Percentiles rank a stretch among this genome's conserved stretches.
Evolutionary conservation across 202 grass and related monocot genomes (phyloP).

Genomic region (Setaria viridis): DNA sequence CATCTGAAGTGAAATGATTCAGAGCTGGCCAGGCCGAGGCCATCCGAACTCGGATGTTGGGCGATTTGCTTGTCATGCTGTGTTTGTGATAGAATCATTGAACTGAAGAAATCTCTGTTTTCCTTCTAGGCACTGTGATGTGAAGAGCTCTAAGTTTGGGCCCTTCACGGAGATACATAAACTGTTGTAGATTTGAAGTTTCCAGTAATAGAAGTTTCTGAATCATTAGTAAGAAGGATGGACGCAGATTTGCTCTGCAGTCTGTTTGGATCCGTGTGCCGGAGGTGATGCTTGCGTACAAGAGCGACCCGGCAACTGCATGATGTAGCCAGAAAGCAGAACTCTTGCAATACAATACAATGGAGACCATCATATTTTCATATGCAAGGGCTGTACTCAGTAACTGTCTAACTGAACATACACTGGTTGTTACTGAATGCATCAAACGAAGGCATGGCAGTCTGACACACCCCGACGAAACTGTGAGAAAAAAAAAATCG

Average conservation of each 20-base stretch:
- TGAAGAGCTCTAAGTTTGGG: background rate
- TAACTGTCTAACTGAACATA: too few relatives aligned
- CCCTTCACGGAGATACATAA: background rate
- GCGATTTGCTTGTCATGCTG: background rate
- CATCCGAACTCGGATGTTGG: background rate
- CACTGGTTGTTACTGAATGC: background rate
- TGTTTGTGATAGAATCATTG: background rate
- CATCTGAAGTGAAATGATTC: slow-evolving; percentile 18
- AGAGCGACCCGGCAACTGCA: background rate
- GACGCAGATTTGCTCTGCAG: background rate
- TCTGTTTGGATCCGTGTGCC: background rate
- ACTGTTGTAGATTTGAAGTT: background rate
- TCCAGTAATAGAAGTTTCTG: slow-evolving; percentile 1
- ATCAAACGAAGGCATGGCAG: background rate
- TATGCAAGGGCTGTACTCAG: too few relatives aligned
- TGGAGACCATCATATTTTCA: too few relatives aligned
- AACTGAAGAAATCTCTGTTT: background rate
- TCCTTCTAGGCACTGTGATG: background rate
- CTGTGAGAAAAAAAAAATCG: too few relatives aligned
- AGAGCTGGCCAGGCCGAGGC: background rate
- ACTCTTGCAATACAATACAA: background rate
- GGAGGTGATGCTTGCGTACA: background rate
- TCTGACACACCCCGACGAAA: too few relatives aligned
- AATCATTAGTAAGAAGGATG: background rate
- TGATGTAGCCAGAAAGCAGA: background rate